Evolutionary conservation across 768 basidiomycete species (phyloP).

Genomic region (Baorangia bicolor): DNA sequence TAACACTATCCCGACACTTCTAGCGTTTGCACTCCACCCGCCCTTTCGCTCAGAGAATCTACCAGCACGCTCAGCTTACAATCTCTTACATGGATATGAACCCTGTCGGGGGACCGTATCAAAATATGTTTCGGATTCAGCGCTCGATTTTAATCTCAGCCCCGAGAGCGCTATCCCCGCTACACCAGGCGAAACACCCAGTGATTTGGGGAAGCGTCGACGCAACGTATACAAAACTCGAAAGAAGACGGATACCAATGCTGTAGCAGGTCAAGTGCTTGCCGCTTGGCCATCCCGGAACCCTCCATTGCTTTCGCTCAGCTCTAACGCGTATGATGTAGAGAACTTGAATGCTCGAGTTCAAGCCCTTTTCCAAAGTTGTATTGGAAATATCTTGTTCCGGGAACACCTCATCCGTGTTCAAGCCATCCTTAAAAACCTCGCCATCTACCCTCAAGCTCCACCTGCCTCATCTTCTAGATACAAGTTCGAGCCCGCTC

Average conservation of each 20-base stretch:
- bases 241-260: background rate
- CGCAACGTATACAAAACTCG: background rate
- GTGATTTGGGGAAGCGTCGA: background rate
- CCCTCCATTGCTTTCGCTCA: background rate
- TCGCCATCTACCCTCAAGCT: background rate
- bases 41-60: conserved; percentile 1
- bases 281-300: no score
- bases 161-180: no score
- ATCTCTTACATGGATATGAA: background rate
- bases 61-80: no score
- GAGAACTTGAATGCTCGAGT: background rate
- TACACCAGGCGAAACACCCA: background rate
- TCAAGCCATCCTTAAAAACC: background rate
- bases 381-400: background rate
- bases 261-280: no score
- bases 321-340: background rate
- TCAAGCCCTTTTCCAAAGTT: no score
- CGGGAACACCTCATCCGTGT: background rate
- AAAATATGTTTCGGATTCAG: background rate
- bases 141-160: no score
- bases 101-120: background rate
- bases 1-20: conserved; percentile 20
- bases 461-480: background rate
- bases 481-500: no score
- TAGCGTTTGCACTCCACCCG: conserved; percentile 10